Percentiles rank a stretch among this genome's conserved stretches.
These are phyloP conservation scores for Chaetomiaceae sp. DNA, from an alignment of 2,329 filamentous ascomycete species.

Conservation along the genomic window DNA sequence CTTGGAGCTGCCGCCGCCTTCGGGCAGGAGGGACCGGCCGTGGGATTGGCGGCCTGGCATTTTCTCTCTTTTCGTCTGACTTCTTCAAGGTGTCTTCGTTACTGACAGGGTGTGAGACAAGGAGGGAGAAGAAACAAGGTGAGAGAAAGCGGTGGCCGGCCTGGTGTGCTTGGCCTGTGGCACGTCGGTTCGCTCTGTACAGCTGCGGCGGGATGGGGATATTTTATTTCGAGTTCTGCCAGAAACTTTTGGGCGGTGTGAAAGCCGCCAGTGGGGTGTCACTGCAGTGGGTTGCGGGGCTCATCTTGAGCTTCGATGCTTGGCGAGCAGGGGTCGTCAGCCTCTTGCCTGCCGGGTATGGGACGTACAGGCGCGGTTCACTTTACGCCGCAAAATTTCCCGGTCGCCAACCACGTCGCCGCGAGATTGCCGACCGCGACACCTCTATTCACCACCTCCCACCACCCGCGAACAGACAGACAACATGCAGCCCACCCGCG, in stretches of 20 bases:
- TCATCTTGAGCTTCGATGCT: neutral
- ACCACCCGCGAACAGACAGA: neutral
- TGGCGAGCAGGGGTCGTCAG: neutral
- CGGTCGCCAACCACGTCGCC: neutral
- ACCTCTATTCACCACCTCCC: neutral
- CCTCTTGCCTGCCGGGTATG: slow-evolving; percentile 7
- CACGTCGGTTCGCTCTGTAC: too few species aligned
- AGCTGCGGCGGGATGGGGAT: neutral
- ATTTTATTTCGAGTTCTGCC: slow-evolving; percentile 22
- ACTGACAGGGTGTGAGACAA: neutral
- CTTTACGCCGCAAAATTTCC: slow-evolving; percentile 15
- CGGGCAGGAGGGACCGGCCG: slow-evolving; percentile 45
- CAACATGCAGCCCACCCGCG: slow-evolving; percentile 60
- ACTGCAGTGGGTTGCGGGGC: slow-evolving; percentile 9
- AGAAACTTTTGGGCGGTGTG: slow-evolving; percentile 23
- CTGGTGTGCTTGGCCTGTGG: neutral
- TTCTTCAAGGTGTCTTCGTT: neutral
- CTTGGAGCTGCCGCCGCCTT: slow-evolving; percentile 1
- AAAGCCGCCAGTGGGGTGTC: too few species aligned
- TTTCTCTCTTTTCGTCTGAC: slow-evolving; percentile 16
- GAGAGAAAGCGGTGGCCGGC: neutral
- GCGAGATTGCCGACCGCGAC: neutral
- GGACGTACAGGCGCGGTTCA: too few species aligned
- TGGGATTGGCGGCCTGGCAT: slow-evolving; percentile 57
- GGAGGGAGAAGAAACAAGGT: neutral